Percentiles rank a stretch among this genome's conserved stretches.
Evolutionary conservation across 306 rosid species (phyloP).

Genomic region (Parietaria judaica): DNA sequence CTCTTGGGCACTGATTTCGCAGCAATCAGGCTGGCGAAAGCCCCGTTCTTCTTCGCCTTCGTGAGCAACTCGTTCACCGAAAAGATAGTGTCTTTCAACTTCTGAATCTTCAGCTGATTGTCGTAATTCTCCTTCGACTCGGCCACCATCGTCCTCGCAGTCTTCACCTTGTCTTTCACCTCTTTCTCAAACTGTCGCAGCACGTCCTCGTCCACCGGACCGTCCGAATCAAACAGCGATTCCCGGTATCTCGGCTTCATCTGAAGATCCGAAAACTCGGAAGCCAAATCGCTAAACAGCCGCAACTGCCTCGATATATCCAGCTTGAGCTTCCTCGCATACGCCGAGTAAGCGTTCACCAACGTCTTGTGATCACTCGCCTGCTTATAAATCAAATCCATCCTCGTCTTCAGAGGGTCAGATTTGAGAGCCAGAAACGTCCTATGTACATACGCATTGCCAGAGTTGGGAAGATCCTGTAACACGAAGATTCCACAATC

Average conservation of each 20-base stretch:
- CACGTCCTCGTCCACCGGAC: constrained; percentile 79
- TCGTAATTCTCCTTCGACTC: constrained; percentile 92
- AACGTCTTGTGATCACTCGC: constrained; percentile 87
- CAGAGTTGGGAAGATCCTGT: constrained; percentile 75
- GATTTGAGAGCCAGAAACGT: constrained; percentile 91
- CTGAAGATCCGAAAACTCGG: constrained; percentile 54
- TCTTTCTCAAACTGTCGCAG: constrained; percentile 95
- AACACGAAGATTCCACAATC: constrained; percentile 7
- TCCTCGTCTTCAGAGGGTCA: constrained; percentile 73
- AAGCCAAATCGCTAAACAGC: constrained; percentile 85
- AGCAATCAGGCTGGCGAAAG: constrained; percentile 78
- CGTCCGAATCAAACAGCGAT: constrained; percentile 62
- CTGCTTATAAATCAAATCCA: constrained; percentile 88
- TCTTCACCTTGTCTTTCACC: constrained; percentile 93
- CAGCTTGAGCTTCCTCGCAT: constrained; percentile 98
- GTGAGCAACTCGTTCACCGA: constrained; percentile 81
- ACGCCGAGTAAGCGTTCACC: constrained; percentile 93
- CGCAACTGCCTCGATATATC: constrained; percentile 81
- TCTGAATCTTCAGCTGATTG: constrained; percentile 91
- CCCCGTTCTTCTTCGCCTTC: constrained; percentile 95
- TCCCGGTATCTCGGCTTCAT: constrained; percentile 48
- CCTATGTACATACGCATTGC: constrained; percentile 75
- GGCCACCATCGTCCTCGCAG: constrained; percentile 61
- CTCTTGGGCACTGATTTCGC: constrained; percentile 89
- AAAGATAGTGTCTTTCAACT: constrained; percentile 92